phyloP scores from a whole-genome alignment of 495 filamentous ascomycete genomes.

The Xylaria castorea region DNA sequence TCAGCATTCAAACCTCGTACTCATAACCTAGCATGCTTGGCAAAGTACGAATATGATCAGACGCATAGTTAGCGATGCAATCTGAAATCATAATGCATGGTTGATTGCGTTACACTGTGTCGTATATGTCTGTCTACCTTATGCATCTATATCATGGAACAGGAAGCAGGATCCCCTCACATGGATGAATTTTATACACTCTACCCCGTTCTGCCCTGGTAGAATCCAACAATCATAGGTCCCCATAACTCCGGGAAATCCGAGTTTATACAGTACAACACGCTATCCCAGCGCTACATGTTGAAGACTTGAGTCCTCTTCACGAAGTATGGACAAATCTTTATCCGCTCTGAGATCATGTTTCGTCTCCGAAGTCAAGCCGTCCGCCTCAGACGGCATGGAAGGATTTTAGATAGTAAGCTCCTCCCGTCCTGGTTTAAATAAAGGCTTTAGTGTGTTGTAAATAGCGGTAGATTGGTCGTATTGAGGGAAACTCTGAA shows the following conservation, averaged over 20 bases:
- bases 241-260: not conserved
- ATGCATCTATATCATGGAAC: constrained; percentile 12
- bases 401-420: not conserved
- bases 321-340: not conserved
- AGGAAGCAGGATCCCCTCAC: too few species aligned
- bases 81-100: constrained; percentile 21
- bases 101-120: constrained; percentile 12
- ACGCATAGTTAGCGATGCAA: constrained; percentile 1
- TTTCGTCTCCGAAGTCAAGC: not conserved
- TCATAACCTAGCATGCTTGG: not conserved
- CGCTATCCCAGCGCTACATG: not conserved
- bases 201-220: not conserved
- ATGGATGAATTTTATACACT: constrained; percentile 3
- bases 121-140: constrained; percentile 24
- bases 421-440: not conserved
- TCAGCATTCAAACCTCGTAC: not conserved
- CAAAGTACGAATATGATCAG: not conserved
- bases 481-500: not conserved
- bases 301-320: constrained; percentile 10
- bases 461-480: not conserved
- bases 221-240: not conserved
- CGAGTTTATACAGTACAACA: not conserved
- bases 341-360: not conserved
- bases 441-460: not conserved
- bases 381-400: not conserved